Evolutionary conservation across 1,284 basidiomycete species (phyloP), one percentile per base, ranked within the genome.

Genomic region (Cutaneotrichosporon sp.): DNA sequence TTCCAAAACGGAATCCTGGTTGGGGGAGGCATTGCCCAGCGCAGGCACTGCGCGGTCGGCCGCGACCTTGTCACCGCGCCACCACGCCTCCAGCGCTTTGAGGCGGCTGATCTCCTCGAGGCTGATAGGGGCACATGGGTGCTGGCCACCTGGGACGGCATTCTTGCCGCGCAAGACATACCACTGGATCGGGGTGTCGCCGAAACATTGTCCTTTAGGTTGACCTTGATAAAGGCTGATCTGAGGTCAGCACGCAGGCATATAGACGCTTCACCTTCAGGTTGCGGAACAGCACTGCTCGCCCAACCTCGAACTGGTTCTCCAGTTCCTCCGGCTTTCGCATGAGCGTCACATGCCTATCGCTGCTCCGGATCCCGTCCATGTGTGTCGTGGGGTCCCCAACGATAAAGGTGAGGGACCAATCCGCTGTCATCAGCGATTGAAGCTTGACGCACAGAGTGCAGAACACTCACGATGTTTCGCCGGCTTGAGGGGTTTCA

Each of bases 131-230:
- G 8, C 36, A 2, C n/a, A n/a, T n/a, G 22, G 18, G 6, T 13
- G 34, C 22, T 25, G 34, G 22, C 34, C 36, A 10, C 51, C 49
- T 9, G 27, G 51, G 9, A 59, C 13, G 11, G 34, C 49, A 27
- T 29, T 49, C 14, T 31, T n/a, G 24, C 45, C 50, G 18, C 24
- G 29, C 8, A 53, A 42, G 38, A 42, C 25, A 22, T 25, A 53
- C 51, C 58, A 57, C 49, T 56, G 34, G 38, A 49, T 58, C 5
- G 62, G 53, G 43, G 34, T 56, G 16, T 63, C 43, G 59, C 58
- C 73, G 6, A 59, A 57, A 42, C n/a, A n/a, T n/a, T 72, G 64
- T 2, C 67, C 73, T 50, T 76, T 76, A 24, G 61, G 59, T 43
- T 71, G 72, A 10, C 58, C 62, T 4, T 72, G 71, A 53, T 46